A percentile compares a stretch with the other conserved stretches of the same genome.
Evolutionary conservation across 1,284 basidiomycete species (phyloP).

Genomic region (Singerocomus inundabilis): DNA sequence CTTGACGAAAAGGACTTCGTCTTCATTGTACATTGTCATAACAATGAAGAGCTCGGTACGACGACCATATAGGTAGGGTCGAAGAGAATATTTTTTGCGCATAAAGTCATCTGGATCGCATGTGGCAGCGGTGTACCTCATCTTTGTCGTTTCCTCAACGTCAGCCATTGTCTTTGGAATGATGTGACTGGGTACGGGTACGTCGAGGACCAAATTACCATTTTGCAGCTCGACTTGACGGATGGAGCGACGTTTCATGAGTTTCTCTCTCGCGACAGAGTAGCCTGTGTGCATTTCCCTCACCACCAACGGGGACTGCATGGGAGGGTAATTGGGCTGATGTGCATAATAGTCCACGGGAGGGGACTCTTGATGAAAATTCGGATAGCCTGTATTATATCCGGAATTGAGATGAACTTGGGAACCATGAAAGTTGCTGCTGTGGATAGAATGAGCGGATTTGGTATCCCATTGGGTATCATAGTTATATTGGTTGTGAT

Average conservation of each 20-base stretch:
- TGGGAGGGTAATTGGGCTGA: slow-evolving; percentile 52
- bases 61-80: slow-evolving; percentile 82
- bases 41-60: slow-evolving; percentile 94
- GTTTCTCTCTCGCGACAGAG: slow-evolving; percentile 66
- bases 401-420: slow-evolving; percentile 65
- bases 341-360: slow-evolving; percentile 46
- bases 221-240: slow-evolving; percentile 80
- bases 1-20: slow-evolving; percentile 78
- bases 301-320: slow-evolving; percentile 47
- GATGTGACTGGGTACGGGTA: slow-evolving; percentile 76
- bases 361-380: slow-evolving; percentile 36
- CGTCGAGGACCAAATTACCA: slow-evolving; percentile 82
- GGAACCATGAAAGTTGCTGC: slow-evolving; percentile 53
- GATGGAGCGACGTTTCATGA: slow-evolving; percentile 76
- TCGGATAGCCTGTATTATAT: slow-evolving; percentile 57
- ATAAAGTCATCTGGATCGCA: slow-evolving; percentile 92
- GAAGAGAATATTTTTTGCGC: slow-evolving; percentile 73
- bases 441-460: slow-evolving; percentile 63
- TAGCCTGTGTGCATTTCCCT: slow-evolving; percentile 59
- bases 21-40: slow-evolving; percentile 97
- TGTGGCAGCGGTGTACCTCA: slow-evolving; percentile 91
- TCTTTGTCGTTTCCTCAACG: slow-evolving; percentile 77
- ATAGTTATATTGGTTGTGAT: slow-evolving; percentile 35
- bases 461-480: slow-evolving; percentile 62
- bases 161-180: slow-evolving; percentile 62